Conservation (phyloP, 106 monocot species). For the Acorus calamus region DNA sequence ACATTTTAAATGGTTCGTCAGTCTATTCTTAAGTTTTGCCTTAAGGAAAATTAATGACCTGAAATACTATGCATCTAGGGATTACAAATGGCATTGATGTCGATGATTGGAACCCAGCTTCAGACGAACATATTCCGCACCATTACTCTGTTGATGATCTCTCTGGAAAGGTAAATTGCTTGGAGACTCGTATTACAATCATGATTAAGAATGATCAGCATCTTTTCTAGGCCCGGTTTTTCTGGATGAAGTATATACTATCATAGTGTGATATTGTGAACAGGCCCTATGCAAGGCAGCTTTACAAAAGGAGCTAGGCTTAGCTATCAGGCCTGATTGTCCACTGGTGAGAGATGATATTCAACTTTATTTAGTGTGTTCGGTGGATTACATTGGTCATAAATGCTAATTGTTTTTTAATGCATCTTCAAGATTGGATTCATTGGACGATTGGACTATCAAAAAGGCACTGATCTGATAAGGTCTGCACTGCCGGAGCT, state of each 20-base stretch:
- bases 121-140: slow-evolving; percentile 71
- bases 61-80: slow-evolving; percentile 31
- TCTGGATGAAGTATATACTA: not conserved
- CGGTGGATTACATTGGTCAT: not conserved
- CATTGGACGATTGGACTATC: slow-evolving; percentile 88
- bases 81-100: slow-evolving; percentile 85
- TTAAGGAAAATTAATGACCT: not conserved
- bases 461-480: slow-evolving; percentile 90
- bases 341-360: slow-evolving; percentile 47
- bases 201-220: not conserved
- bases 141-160: slow-evolving; percentile 64
- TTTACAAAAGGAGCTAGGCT: slow-evolving; percentile 72
- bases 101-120: slow-evolving; percentile 75
- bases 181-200: not conserved
- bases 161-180: slow-evolving; percentile 56
- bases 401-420: not conserved
- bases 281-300: slow-evolving; percentile 76
- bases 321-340: slow-evolving; percentile 45
- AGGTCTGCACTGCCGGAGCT: slow-evolving; percentile 47
- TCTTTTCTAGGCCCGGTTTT: not conserved
- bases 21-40: no score
- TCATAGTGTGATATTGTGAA: not conserved
- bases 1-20: no score
- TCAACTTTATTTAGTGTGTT: not conserved
- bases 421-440: slow-evolving; percentile 67